phyloP scores from a whole-genome alignment of 495 filamentous ascomycete genomes.

The Hapsidospora chrysogenum region DNA sequence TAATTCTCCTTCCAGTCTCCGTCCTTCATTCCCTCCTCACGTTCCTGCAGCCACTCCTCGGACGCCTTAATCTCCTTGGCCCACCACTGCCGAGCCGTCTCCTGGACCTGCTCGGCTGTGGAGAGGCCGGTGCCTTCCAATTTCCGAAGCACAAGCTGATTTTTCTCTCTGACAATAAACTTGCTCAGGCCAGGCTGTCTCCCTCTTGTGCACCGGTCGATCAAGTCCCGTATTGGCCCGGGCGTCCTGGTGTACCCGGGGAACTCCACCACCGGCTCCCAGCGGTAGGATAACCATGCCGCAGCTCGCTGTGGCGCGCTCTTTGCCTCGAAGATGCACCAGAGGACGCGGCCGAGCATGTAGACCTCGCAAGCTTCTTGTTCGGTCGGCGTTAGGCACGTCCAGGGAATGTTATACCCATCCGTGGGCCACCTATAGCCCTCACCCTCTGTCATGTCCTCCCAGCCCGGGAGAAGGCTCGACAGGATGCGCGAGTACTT shows the following conservation, averaged over 20 bases:
- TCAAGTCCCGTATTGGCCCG: slow-evolving; percentile 15
- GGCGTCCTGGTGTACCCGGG: slow-evolving; percentile 23
- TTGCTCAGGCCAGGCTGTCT: slow-evolving; percentile 17
- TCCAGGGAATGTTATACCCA: slow-evolving; percentile 30
- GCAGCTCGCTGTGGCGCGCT: slow-evolving; percentile 26
- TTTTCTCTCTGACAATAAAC: slow-evolving; percentile 17
- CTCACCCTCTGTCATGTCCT: slow-evolving; percentile 15
- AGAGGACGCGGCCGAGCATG: slow-evolving; percentile 32
- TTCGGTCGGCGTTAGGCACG: slow-evolving; percentile 20
- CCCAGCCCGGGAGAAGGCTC: slow-evolving; percentile 20
- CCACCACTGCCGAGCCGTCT: slow-evolving; percentile 24
- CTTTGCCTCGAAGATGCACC: slow-evolving; percentile 36
- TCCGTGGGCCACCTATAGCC: slow-evolving; percentile 15
- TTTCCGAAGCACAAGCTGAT: slow-evolving; percentile 16
- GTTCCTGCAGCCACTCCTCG: slow-evolving; percentile 17
- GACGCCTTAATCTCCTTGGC: slow-evolving; percentile 19
- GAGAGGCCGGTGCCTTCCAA: background rate
- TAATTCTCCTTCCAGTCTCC: slow-evolving; percentile 26
- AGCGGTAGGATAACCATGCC: slow-evolving; percentile 29
- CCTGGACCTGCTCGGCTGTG: slow-evolving; percentile 3
- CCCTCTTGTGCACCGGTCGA: slow-evolving; percentile 26
- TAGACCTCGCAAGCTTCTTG: slow-evolving; percentile 32
- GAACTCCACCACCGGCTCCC: slow-evolving; percentile 30
- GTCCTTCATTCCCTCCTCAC: slow-evolving; percentile 11
- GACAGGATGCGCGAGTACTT: slow-evolving; percentile 17